Evolutionary conservation across 495 filamentous ascomycete genomes (phyloP).

Genomic region (Annulohypoxylon nitens): DNA sequence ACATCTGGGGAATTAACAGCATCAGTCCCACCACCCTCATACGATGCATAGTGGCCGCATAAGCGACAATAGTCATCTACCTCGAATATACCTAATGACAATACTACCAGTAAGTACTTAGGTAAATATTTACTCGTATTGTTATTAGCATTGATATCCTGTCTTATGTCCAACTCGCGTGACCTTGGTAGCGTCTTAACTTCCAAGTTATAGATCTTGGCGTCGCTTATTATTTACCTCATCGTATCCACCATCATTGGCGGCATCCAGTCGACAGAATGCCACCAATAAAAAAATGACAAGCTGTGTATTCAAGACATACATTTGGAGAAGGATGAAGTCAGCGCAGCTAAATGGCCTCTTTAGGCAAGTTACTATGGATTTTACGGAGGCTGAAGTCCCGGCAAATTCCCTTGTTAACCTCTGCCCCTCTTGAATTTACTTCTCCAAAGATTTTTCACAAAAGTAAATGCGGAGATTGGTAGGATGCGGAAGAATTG

Average conservation of each 20-base stretch:
- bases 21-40: background rate
- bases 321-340: slow-evolving; percentile 5
- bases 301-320: slow-evolving; percentile 5
- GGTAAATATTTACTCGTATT: background rate
- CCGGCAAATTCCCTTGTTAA: slow-evolving; percentile 29
- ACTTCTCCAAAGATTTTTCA: background rate
- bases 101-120: too few species aligned
- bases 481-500: slow-evolving; percentile 28
- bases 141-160: background rate
- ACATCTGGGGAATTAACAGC: background rate
- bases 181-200: background rate
- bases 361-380: slow-evolving; percentile 41
- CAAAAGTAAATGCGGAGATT: slow-evolving; percentile 9
- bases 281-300: slow-evolving; percentile 34
- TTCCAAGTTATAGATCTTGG: slow-evolving; percentile 13
- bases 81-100: too few species aligned
- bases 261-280: slow-evolving; percentile 24
- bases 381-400: slow-evolving; percentile 33
- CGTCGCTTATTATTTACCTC: background rate
- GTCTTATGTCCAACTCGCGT: background rate
- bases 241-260: slow-evolving; percentile 22
- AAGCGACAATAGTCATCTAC: background rate
- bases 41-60: background rate
- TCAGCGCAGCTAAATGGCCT: background rate
- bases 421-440: slow-evolving; percentile 10